Percentiles rank a stretch among this genome's conserved stretches.
These are phyloP conservation scores for Saposhnikovia divaricata DNA, from an alignment of 129 eudicot genomes.

Conservation along the genomic window DNA sequence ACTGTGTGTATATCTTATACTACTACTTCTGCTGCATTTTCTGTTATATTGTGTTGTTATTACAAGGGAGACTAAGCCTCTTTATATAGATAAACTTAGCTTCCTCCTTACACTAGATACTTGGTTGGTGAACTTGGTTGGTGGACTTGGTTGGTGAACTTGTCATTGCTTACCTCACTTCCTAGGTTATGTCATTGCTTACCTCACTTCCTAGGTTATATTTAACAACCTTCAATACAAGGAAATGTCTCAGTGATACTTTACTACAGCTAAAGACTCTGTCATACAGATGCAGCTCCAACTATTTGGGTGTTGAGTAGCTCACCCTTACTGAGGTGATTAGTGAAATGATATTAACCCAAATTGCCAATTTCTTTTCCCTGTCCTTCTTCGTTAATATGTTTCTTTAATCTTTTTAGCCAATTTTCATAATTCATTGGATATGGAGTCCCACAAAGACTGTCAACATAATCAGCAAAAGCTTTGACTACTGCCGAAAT, in stretches of 20 bases:
- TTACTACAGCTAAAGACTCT: too few species aligned
- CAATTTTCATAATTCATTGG: constrained; percentile 85
- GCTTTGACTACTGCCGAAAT: constrained; percentile 96
- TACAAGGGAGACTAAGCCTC: too few species aligned
- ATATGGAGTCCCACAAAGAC: constrained; percentile 91
- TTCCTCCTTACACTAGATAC: too few species aligned
- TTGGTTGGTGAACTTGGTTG: too few species aligned
- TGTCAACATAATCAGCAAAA: constrained; percentile 93
- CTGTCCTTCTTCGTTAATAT: constrained; percentile 48
- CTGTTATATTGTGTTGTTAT: too few species aligned
- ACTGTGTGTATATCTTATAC: too few species aligned
- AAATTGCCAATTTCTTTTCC: constrained; percentile 56
- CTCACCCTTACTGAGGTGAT: background rate
- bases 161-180: too few species aligned
- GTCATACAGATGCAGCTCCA: background rate
- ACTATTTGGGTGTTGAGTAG: background rate
- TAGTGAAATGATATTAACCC: constrained; percentile 13
- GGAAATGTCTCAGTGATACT: background rate
- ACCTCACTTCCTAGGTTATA: too few species aligned
- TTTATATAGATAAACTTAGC: too few species aligned
- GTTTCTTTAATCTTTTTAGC: constrained; percentile 71
- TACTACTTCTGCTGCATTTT: too few species aligned
- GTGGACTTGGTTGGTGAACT: too few species aligned
- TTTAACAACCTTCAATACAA: background rate
- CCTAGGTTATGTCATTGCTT: too few species aligned